These are phyloP conservation scores for Aphanomyces invadans DNA, from an alignment of 352 stramenopile species.

Conservation along the genomic window DNA sequence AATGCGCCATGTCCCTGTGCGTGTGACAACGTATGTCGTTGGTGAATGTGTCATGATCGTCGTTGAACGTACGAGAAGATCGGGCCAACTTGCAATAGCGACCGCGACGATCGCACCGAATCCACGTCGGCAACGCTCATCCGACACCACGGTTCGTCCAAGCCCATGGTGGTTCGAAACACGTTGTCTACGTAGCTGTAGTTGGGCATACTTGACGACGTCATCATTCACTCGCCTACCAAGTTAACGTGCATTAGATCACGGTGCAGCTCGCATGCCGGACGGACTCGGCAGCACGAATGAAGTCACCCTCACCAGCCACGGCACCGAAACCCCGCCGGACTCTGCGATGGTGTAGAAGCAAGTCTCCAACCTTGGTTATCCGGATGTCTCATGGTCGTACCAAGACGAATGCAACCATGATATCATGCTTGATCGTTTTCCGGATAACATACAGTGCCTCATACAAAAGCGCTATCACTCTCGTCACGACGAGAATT, in stretches of 20 bases:
- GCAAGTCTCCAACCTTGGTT: background rate
- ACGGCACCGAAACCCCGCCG: background rate
- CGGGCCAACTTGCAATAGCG: background rate
- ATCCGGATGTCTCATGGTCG: background rate
- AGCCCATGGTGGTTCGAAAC: background rate
- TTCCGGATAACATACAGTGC: background rate
- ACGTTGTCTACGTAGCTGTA: background rate
- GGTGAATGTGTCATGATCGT: background rate
- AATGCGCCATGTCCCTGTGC: slow-evolving; percentile 69
- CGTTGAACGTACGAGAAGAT: background rate
- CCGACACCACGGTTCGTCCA: background rate
- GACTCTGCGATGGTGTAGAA: background rate
- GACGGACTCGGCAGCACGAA: background rate
- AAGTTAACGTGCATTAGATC: too few relatives aligned
- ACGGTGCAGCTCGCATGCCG: too few relatives aligned
- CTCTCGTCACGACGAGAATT: too few relatives aligned
- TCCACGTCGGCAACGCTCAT: background rate
- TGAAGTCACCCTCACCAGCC: background rate
- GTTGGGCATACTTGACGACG: background rate
- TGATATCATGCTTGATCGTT: background rate
- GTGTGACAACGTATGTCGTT: background rate
- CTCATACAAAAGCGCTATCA: too few relatives aligned
- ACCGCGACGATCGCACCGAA: background rate
- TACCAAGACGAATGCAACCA: background rate
- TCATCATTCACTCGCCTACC: too few relatives aligned